A percentile compares a stretch with the other conserved stretches of the same genome.
Conservation (phyloP, 163 green algal genomes). For the Scenedesmus sp. region DNA sequence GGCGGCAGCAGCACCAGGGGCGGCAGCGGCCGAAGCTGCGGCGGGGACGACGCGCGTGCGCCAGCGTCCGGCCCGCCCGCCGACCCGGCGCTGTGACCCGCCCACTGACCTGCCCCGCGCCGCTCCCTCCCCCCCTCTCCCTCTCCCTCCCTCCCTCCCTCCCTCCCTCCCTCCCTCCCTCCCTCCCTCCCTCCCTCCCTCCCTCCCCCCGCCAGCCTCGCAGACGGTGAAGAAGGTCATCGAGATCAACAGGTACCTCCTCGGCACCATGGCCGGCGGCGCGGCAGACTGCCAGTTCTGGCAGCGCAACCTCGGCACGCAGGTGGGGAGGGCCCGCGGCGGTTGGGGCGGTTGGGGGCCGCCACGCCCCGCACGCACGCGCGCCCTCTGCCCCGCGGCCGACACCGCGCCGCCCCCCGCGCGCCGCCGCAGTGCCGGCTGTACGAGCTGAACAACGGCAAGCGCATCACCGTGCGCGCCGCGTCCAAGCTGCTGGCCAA, state of each 20-base stretch:
- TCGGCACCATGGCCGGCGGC: constrained; percentile 99
- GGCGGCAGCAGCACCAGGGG: too few relatives aligned
- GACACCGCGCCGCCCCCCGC: too few relatives aligned
- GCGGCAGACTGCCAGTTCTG: constrained; percentile 99
- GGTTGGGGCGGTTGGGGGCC: not conserved
- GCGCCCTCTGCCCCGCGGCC: not conserved
- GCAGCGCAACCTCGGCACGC: constrained; percentile 94
- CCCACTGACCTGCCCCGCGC: too few relatives aligned
- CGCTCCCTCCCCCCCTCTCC: too few relatives aligned
- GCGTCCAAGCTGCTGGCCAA: constrained; percentile 99
- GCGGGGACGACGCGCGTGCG: too few relatives aligned
- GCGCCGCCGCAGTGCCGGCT: constrained; percentile 88
- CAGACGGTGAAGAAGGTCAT: constrained; percentile 99
- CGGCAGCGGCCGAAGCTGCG: too few relatives aligned
- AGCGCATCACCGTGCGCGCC: constrained; percentile 95
- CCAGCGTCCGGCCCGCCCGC: not conserved
- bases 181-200: too few relatives aligned
- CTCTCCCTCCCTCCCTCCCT: too few relatives aligned
- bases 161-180: too few relatives aligned
- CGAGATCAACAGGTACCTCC: constrained; percentile 98
- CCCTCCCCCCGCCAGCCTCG: constrained; percentile 72
- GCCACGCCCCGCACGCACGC: too few relatives aligned
- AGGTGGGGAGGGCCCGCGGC: constrained; percentile 54
- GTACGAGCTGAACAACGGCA: constrained; percentile 96
- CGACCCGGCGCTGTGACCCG: not conserved